These are phyloP conservation scores for Asparagopsis taxiformis DNA, from an alignment of 31 red algal genomes.

Conservation along the genomic window DNA sequence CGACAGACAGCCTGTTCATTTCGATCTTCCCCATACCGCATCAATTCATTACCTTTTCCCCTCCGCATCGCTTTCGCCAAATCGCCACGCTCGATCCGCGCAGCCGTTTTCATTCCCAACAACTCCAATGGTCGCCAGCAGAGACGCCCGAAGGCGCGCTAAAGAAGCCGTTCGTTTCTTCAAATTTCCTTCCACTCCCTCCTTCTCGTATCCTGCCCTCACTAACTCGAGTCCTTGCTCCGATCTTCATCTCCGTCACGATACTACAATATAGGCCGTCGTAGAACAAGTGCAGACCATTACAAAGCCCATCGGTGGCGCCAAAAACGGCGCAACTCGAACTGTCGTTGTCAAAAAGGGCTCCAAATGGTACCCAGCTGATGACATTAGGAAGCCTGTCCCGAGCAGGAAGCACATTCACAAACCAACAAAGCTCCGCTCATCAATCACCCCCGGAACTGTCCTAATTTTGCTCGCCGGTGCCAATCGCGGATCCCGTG, in stretches of 20 bases:
- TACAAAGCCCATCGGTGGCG: constrained; percentile 62
- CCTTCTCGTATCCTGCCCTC: neutral
- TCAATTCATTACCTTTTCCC: too few species aligned
- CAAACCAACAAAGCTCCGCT: constrained; percentile 79
- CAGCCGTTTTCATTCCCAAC: neutral
- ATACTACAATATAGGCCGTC: neutral
- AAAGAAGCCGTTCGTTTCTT: constrained; percentile 49
- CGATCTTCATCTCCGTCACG: neutral
- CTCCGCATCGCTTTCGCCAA: neutral
- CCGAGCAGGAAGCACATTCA: constrained; percentile 63
- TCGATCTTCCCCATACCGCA: too few species aligned
- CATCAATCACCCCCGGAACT: constrained; percentile 81
- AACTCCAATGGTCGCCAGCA: constrained; percentile 37
- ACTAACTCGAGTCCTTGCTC: neutral
- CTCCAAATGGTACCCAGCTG: constrained; percentile 73
- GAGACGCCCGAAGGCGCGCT: constrained; percentile 40
- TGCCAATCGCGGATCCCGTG: constrained; percentile 64
- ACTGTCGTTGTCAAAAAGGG: constrained; percentile 43
- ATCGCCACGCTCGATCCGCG: neutral
- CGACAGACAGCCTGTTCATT: too few species aligned
- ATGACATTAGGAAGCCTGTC: constrained; percentile 71
- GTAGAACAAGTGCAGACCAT: constrained; percentile 32
- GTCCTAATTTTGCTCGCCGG: constrained; percentile 80
- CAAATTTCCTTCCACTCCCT: neutral
- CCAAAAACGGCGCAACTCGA: constrained; percentile 60